phyloP scores from a whole-genome alignment of 306 rosid species.

The Quercus robur region DNA sequence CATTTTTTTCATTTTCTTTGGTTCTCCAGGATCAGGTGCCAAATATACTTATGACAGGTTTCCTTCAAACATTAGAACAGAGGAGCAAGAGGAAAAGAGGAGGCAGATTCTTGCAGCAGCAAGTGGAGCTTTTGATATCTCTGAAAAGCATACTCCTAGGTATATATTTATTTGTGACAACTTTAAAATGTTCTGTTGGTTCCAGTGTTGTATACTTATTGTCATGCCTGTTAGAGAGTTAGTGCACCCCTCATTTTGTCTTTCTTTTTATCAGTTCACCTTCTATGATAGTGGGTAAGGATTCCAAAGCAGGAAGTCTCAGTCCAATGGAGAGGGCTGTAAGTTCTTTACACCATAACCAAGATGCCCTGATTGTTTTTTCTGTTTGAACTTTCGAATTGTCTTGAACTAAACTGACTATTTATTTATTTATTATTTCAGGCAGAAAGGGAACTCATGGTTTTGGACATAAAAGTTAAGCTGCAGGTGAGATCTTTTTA shows the following conservation, averaged over 20 bases:
- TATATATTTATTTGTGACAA: constrained; percentile 27
- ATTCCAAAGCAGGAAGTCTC: constrained; percentile 62
- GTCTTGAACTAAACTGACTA: constrained; percentile 2
- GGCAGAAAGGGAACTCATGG: constrained; percentile 99
- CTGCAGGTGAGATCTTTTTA: constrained; percentile 64
- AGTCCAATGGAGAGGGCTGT: constrained; percentile 96
- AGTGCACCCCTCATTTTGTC: constrained; percentile 17
- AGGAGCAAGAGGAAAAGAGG: constrained; percentile 94
- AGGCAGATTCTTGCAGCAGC: constrained; percentile 77
- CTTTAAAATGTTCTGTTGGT: constrained; percentile 2
- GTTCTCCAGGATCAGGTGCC: constrained; percentile 68
- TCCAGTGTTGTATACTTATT: constrained; percentile 6
- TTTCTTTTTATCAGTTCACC: constrained; percentile 34
- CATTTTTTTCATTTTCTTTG: not conserved
- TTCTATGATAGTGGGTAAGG: constrained; percentile 61
- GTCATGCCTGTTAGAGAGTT: constrained; percentile 8
- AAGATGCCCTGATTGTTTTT: constrained; percentile 2
- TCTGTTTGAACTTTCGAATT: constrained; percentile 8
- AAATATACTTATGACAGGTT: constrained; percentile 81
- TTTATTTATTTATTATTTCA: constrained; percentile 31
- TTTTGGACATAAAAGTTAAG: constrained; percentile 95
- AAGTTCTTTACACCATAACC: constrained; percentile 36
- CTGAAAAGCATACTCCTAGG: constrained; percentile 79
- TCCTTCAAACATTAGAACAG: constrained; percentile 77
- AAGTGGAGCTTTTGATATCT: constrained; percentile 77